These are phyloP conservation scores for Boletus putidus DNA, from an alignment of 1,284 basidiomycete species.

Conservation along the genomic window DNA sequence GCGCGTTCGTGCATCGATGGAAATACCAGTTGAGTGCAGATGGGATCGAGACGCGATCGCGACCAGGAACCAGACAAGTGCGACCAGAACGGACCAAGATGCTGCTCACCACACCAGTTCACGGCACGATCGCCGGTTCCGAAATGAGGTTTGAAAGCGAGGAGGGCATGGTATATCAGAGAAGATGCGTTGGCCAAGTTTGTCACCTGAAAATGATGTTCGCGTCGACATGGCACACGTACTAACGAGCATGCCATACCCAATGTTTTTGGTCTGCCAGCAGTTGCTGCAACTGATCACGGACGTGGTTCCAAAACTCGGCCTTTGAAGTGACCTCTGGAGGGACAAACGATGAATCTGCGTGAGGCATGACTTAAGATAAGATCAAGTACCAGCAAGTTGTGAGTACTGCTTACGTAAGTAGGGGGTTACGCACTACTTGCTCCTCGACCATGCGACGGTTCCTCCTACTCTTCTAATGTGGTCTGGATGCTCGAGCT, in stretches of 20 bases:
- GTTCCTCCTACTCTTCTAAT: constrained; percentile 13
- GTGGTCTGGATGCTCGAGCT: constrained; percentile 27
- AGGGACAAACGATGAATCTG: constrained; percentile 76
- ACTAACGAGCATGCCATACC: constrained; percentile 51
- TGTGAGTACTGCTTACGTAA: constrained; percentile 24
- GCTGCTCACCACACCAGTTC: constrained; percentile 82
- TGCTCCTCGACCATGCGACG: neutral
- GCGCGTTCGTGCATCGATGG: neutral
- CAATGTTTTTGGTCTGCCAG: constrained; percentile 72
- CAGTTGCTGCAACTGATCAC: constrained; percentile 59
- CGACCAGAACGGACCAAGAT: neutral
- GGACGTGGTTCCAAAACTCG: constrained; percentile 78
- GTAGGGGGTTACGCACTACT: neutral
- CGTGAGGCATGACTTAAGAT: constrained; percentile 68
- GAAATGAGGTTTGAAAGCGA: constrained; percentile 65
- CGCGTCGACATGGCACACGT: constrained; percentile 1
- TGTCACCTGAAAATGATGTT: constrained; percentile 55
- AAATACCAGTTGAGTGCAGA: neutral
- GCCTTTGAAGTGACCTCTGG: constrained; percentile 61
- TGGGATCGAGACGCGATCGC: neutral
- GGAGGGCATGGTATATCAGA: constrained; percentile 74
- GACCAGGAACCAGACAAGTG: neutral
- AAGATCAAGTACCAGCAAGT: neutral
- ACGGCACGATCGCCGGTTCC: constrained; percentile 65
- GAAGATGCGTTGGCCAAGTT: constrained; percentile 83